Evolutionary conservation across 2,329 filamentous ascomycete genomes (phyloP), one percentile per base, ranked within the genome.

Genomic region (Tolypocladium tropicale): DNA sequence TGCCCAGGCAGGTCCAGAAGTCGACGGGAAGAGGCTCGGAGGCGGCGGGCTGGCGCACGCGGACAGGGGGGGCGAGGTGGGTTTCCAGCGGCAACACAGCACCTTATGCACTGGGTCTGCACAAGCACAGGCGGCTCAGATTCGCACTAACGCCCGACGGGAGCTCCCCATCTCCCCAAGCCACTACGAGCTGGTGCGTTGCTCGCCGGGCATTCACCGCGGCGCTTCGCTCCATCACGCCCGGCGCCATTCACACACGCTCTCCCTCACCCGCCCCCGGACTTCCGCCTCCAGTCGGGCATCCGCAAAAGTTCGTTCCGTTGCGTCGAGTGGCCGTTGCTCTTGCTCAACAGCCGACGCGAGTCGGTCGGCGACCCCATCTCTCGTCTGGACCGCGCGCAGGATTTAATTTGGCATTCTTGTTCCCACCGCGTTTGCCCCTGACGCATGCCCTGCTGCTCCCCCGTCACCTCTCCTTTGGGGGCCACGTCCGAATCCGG

Each of bases 11-110:
- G 43, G 46, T 32, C 25, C 16, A n/a, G 43, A 16, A 30, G 43
- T 25, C 25, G 43, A 48, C 53, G 41, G 53, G 43, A 54, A 51
- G 56, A 56, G 60, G 58, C 56, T 60, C 56, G 60, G 61, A 61
- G 61, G 62, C 63, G 60, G 60, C 61, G 61, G 60, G 59, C 58
- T 50, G 46, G 59, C 56, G 57, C 58, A 43, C 62, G 62, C 56
- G 60, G 61, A 63, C 62, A 63, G 61, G 61, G 64, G 64, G n/a
- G 23, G 46, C 37, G n/a, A 23, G 18, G 49, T 34, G 49, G 43
- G 43, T 25, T 48, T 48, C 25, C 16, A 49, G 25, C 25, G 46
- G 46, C 46, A 49, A 25, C 41, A 25, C 41, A 43, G 41, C 41
- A 25, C 41, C 12, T 32, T 12, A 18, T 32, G 46, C 46, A 32